phyloP scores from a whole-genome alignment of 164 flowering plant species.

The Vitis cinerea region DNA sequence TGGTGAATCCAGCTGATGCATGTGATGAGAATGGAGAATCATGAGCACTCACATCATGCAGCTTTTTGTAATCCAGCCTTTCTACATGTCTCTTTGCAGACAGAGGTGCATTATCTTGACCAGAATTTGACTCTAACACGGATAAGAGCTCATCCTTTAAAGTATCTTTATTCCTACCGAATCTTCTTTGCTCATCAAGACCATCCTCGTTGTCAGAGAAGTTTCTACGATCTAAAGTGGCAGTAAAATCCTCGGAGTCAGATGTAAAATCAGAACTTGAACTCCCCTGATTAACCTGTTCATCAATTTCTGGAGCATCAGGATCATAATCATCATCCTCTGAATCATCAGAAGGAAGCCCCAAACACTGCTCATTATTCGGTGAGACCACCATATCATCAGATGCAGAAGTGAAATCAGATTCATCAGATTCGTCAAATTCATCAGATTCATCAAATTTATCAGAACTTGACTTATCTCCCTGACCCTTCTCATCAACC shows the following conservation, averaged over 20 bases:
- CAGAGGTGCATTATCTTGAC: conserved; percentile 30
- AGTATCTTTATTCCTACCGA: conserved; percentile 12
- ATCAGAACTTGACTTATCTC: conserved; percentile 60
- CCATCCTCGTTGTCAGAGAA: conserved; percentile 20
- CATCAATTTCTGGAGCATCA: conserved; percentile 40
- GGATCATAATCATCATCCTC: conserved; percentile 86
- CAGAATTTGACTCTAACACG: conserved; percentile 28
- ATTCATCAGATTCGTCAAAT: conserved; percentile 9
- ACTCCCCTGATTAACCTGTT: conserved; percentile 41
- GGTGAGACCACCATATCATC: too few species aligned
- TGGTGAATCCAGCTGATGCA: background rate
- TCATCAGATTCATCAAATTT: conserved; percentile 70
- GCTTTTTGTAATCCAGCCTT: conserved; percentile 82
- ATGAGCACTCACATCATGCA: conserved; percentile 76
- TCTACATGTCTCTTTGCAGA: conserved; percentile 52
- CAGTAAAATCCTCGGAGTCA: conserved; percentile 65
- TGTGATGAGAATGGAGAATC: background rate
- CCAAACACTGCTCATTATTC: conserved; percentile 22
- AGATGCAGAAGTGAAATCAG: too few species aligned
- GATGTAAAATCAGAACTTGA: conserved; percentile 83
- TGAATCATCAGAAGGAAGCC: conserved; percentile 79
- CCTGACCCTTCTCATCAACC: conserved; percentile 30
- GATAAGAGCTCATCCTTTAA: conserved; percentile 42
- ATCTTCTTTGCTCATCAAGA: conserved; percentile 16
- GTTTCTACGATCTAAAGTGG: conserved; percentile 24